phyloP scores from a whole-genome alignment of 1,139 yeast genomes.

The Zygoascus sp. region DNA sequence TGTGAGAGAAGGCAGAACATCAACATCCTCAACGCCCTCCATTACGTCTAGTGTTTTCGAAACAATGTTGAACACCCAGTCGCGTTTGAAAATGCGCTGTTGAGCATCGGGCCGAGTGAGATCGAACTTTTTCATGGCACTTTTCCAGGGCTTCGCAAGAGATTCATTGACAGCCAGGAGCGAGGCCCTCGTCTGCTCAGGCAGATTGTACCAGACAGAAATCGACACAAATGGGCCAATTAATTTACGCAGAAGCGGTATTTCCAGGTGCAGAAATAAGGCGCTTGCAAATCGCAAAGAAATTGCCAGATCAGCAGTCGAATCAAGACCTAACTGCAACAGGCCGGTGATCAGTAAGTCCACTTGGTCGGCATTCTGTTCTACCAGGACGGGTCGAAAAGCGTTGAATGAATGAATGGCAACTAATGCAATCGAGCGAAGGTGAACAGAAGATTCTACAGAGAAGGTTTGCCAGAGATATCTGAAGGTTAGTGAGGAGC shows the following conservation, averaged over 20 bases:
- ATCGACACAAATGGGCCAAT: constrained; percentile 40
- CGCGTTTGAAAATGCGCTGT: constrained; percentile 17
- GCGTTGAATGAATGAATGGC: background rate
- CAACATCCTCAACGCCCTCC: background rate
- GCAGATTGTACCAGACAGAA: constrained; percentile 36
- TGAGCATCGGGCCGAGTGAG: constrained; percentile 11
- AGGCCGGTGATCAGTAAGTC: background rate
- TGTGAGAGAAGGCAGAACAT: constrained; percentile 19
- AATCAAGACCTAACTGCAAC: background rate
- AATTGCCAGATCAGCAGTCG: background rate
- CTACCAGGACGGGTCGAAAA: too few species aligned
- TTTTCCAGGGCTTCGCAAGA: constrained; percentile 30
- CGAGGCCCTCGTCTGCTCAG: constrained; percentile 22
- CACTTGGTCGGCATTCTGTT: background rate
- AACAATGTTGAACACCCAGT: background rate
- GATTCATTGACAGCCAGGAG: constrained; percentile 20
- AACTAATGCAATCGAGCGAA: background rate
- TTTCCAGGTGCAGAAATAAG: constrained; percentile 19
- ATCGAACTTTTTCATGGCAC: constrained; percentile 23
- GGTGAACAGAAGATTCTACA: background rate
- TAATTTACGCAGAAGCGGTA: constrained; percentile 27
- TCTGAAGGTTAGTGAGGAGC: constrained; percentile 1
- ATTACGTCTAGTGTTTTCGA: background rate
- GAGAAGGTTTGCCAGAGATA: constrained; percentile 7
- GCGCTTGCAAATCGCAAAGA: background rate